phyloP scores from a whole-genome alignment of 2,329 filamentous ascomycete species.

The Claviceps sp. region DNA sequence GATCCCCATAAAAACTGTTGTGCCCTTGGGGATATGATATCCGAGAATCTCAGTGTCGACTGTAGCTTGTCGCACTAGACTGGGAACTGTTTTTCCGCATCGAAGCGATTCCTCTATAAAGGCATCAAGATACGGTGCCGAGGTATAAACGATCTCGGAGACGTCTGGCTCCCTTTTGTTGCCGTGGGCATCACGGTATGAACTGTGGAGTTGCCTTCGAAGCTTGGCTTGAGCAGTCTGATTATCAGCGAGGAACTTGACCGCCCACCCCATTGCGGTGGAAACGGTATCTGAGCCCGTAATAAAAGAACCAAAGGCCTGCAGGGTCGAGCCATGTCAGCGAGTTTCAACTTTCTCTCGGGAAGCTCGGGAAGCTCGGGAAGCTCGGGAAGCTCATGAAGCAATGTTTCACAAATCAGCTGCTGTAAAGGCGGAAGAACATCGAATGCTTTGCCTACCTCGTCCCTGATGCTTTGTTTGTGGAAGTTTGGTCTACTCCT shows the following conservation, averaged over 20 bases:
- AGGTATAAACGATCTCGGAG: constrained; percentile 13
- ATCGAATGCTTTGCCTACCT: constrained; percentile 9
- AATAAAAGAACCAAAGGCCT: constrained; percentile 14
- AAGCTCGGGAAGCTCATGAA: background rate
- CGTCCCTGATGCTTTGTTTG: constrained; percentile 18
- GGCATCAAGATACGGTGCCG: constrained; percentile 22
- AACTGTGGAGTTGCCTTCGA: constrained; percentile 8
- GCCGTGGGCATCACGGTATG: constrained; percentile 8
- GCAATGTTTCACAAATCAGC: too few species aligned
- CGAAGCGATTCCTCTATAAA: constrained; percentile 24
- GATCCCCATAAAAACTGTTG: constrained; percentile 13
- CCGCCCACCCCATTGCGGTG: background rate
- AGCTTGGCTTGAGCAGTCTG: constrained; percentile 8
- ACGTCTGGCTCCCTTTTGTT: constrained; percentile 13
- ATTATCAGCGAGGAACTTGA: constrained; percentile 4
- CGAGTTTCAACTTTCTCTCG: background rate
- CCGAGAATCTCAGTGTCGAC: constrained; percentile 21
- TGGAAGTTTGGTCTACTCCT: constrained; percentile 16
- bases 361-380: background rate
- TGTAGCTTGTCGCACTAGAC: constrained; percentile 15
- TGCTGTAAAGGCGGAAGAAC: background rate
- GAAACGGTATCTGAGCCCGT: constrained; percentile 12
- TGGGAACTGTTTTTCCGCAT: constrained; percentile 11
- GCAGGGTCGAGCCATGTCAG: background rate
- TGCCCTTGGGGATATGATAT: constrained; percentile 20